Conservation (phyloP, 768 basidiomycete genomes). For the Suillus discolor region DNA sequence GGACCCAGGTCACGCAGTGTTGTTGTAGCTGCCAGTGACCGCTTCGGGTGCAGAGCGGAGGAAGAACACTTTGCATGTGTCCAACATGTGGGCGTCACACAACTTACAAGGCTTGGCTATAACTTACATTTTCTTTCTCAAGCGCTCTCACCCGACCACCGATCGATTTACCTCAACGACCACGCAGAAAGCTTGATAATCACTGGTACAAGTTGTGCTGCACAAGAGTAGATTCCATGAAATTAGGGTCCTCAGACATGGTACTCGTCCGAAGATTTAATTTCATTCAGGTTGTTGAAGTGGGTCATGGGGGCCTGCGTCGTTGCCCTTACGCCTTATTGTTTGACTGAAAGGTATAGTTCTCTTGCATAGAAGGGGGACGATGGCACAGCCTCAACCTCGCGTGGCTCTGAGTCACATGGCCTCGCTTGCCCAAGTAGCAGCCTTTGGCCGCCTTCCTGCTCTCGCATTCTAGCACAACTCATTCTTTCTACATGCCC, state of each 20-base stretch:
- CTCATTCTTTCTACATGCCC: too few relatives aligned
- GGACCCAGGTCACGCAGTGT: not conserved
- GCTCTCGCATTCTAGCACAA: too few relatives aligned
- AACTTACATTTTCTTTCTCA: not conserved
- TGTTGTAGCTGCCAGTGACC: not conserved
- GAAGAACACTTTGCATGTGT: not conserved
- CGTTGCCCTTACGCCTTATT: not conserved
- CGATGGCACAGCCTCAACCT: too few relatives aligned
- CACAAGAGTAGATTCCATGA: not conserved
- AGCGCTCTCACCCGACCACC: not conserved
- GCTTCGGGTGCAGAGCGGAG: conserved; percentile 7
- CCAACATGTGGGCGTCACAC: not conserved
- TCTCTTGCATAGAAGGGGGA: not conserved
- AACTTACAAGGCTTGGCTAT: not conserved
- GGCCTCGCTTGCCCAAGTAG: too few relatives aligned
- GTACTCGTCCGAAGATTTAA: not conserved
- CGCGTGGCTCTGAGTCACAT: too few relatives aligned
- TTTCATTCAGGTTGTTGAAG: not conserved
- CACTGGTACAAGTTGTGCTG: not conserved
- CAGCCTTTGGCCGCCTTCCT: too few relatives aligned
- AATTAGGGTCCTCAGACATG: not conserved
- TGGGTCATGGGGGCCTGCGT: not conserved
- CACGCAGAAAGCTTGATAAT: not conserved
- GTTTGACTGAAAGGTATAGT: not conserved
- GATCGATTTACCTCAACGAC: not conserved